Conservation (phyloP, 352 stramenopile genomes). For the Phytophthora sojae region DNA sequence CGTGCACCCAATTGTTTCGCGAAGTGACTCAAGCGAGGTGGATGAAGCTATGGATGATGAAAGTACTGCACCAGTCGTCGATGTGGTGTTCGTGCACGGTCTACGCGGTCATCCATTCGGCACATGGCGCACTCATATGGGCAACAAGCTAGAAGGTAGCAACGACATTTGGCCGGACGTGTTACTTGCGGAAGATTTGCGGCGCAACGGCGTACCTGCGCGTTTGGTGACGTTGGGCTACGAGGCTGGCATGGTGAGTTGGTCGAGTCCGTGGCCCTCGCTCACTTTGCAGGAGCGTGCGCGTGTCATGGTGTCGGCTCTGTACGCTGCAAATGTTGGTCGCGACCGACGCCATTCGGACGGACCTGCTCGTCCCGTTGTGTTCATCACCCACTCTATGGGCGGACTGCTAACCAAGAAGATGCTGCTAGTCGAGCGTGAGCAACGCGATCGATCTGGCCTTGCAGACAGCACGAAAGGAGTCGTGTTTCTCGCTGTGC, state of each 20-base stretch:
- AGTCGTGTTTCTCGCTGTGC: conserved; percentile 84
- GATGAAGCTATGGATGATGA: conserved; percentile 10
- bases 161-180: conserved; percentile 84
- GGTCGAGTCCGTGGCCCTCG: conserved; percentile 88
- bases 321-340: conserved; percentile 77
- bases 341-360: conserved; percentile 21
- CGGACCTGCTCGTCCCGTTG: conserved; percentile 47
- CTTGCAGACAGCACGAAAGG: conserved; percentile 59
- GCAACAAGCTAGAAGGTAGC: conserved; percentile 53
- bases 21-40: conserved; percentile 11
- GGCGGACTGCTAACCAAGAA: conserved; percentile 88
- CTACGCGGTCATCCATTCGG: conserved; percentile 82
- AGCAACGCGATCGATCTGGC: conserved; percentile 30
- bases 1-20: conserved; percentile 77
- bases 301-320: conserved; percentile 72
- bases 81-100: conserved; percentile 88
- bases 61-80: conserved; percentile 38
- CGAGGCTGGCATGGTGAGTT: conserved; percentile 85
- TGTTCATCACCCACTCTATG: conserved; percentile 92
- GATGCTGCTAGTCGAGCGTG: conserved; percentile 68
- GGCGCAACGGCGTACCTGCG: conserved; percentile 48
- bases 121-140: conserved; percentile 86
- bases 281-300: conserved; percentile 78
- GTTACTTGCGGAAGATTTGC: conserved; percentile 67
- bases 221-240: conserved; percentile 83